Conservation (phyloP, 345 rosid species). For the Eucalyptus curtisii region DNA sequence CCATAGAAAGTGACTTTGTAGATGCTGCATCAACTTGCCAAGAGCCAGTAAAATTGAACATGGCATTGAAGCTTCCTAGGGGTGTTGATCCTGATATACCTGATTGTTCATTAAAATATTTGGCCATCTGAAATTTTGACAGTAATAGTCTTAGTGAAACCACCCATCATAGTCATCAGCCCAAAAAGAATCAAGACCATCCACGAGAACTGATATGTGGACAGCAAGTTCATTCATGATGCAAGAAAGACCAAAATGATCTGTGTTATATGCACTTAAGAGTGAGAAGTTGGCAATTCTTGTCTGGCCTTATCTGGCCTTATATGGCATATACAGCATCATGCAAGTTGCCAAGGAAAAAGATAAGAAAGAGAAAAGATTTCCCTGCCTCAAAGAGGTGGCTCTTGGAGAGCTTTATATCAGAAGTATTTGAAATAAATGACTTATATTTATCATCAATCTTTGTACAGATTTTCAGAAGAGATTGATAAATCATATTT, state of each 20-base stretch:
- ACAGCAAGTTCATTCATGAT: neutral
- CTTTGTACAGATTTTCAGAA: neutral
- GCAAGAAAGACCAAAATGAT: neutral
- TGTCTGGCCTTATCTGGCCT: neutral
- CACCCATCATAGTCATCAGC: neutral
- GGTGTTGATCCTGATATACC: conserved; percentile 72
- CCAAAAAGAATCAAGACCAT: neutral
- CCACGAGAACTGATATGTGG: neutral
- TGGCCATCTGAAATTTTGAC: conserved; percentile 63
- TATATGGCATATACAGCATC: neutral
- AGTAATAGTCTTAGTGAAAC: neutral
- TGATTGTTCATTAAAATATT: conserved; percentile 51
- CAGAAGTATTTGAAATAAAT: neutral
- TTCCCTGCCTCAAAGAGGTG: neutral
- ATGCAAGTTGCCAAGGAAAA: neutral
- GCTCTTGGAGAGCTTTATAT: neutral
- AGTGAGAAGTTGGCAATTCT: neutral
- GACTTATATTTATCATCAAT: neutral
- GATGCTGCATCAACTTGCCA: conserved; percentile 92
- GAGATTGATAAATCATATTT: neutral
- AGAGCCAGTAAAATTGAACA: conserved; percentile 96
- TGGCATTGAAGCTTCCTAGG: conserved; percentile 90
- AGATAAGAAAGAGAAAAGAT: neutral
- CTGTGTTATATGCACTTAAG: neutral
- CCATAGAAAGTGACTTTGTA: conserved; percentile 87